Evolutionary conservation across 2,329 filamentous ascomycete genomes (phyloP).

Genomic region (Sarocladium kiliense): DNA sequence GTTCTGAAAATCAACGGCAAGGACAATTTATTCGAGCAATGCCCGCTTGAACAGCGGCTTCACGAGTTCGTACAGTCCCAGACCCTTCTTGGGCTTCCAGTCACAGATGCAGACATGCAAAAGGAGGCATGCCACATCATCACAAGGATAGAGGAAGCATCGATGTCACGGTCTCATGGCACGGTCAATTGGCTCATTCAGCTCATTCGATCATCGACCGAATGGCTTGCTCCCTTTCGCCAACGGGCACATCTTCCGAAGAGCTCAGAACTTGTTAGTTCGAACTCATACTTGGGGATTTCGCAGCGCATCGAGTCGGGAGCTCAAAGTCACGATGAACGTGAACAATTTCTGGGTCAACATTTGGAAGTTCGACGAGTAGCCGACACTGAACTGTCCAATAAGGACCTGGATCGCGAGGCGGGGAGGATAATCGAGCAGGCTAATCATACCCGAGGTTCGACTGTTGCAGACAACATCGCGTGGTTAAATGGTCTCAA

Average conservation of each 20-base stretch:
- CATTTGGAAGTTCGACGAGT: slow-evolving; percentile 41
- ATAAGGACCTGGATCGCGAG: slow-evolving; percentile 50
- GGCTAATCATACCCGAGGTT: slow-evolving; percentile 58
- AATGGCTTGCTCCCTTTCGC: slow-evolving; percentile 53
- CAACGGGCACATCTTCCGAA: slow-evolving; percentile 51
- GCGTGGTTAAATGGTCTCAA: slow-evolving; percentile 51
- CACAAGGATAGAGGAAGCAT: slow-evolving; percentile 49
- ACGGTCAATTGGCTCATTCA: slow-evolving; percentile 53
- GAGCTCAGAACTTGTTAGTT: no score
- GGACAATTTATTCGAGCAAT: slow-evolving; percentile 50
- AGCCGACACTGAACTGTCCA: slow-evolving; percentile 42
- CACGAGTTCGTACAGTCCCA: slow-evolving; percentile 48
- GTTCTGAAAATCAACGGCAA: slow-evolving; percentile 53
- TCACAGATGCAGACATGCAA: slow-evolving; percentile 56
- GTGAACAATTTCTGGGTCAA: no score
- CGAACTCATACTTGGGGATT: no score
- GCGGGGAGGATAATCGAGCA: slow-evolving; percentile 59
- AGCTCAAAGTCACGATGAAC: no score
- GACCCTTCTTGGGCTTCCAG: slow-evolving; percentile 49
- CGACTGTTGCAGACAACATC: slow-evolving; percentile 53
- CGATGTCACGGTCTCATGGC: slow-evolving; percentile 42
- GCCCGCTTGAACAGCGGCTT: slow-evolving; percentile 48
- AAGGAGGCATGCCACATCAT: slow-evolving; percentile 54
- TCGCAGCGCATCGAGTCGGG: no score
- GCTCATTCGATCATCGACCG: slow-evolving; percentile 40